Evolutionary conservation across 371 early-diverging fungal species (phyloP).

Genomic region (Apophysomyces elegans): DNA sequence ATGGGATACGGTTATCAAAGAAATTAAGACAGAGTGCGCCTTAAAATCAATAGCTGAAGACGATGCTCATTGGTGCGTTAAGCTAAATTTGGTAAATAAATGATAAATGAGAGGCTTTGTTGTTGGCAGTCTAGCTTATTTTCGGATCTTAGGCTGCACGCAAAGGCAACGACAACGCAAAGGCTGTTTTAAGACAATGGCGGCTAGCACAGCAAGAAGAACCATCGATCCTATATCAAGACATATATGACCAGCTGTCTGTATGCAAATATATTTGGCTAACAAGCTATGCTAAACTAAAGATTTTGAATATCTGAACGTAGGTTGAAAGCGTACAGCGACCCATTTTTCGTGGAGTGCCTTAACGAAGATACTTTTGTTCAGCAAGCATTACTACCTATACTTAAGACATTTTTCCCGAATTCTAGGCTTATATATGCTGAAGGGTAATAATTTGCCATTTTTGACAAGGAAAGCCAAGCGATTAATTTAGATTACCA

Average conservation of each 20-base stretch:
- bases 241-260: background rate
- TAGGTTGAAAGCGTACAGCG: conserved; percentile 16
- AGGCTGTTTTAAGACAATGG: conserved; percentile 9
- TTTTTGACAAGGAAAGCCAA: background rate
- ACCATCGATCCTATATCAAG: background rate
- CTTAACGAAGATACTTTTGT: conserved; percentile 21
- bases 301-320: background rate
- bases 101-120: background rate
- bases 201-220: conserved; percentile 5
- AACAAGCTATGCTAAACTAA: background rate
- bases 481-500: background rate
- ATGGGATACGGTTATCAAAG: background rate
- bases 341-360: background rate
- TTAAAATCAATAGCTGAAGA: conserved; percentile 8
- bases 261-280: background rate
- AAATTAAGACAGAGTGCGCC: background rate
- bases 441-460: conserved; percentile 11
- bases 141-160: conserved; percentile 2
- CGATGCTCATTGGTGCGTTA: conserved; percentile 3
- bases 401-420: conserved; percentile 13
- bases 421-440: conserved; percentile 1
- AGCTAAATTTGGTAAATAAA: conserved; percentile 1
- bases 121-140: background rate
- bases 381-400: conserved; percentile 8
- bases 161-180: conserved; percentile 1